Conservation (phyloP, 2,329 filamentous ascomycete species). For the Penicillium sp. region DNA sequence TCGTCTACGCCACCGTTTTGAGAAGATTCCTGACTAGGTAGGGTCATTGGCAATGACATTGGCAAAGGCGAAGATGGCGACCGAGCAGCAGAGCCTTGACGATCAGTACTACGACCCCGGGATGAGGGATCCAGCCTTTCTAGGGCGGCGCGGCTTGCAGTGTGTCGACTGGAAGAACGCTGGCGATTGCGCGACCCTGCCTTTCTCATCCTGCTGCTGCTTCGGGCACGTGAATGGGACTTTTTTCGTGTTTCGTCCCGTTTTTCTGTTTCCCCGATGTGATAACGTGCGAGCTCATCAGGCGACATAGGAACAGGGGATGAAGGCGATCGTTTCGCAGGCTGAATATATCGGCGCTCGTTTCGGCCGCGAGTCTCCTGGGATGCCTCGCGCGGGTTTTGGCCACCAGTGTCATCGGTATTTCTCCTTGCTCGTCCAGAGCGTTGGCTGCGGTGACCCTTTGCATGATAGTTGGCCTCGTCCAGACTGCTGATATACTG, state of each 20-base stretch:
- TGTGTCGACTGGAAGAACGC: slow-evolving; percentile 45
- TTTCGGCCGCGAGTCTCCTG: slow-evolving; percentile 67
- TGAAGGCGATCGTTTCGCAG: slow-evolving; percentile 82
- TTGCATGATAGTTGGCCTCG: slow-evolving; percentile 66
- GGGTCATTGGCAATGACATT: slow-evolving; percentile 59
- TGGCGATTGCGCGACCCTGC: slow-evolving; percentile 34
- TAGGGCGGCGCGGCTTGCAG: slow-evolving; percentile 36
- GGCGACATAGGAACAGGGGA: slow-evolving; percentile 94
- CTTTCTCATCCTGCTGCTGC: slow-evolving; percentile 56
- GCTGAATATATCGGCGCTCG: slow-evolving; percentile 66
- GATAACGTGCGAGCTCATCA: slow-evolving; percentile 64
- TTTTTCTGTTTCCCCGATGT: slow-evolving; percentile 45
- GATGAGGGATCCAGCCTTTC: slow-evolving; percentile 19
- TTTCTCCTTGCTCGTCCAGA: slow-evolving; percentile 54
- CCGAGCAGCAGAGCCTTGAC: slow-evolving; percentile 59
- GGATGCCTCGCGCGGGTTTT: slow-evolving; percentile 61
- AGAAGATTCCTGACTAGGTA: slow-evolving; percentile 47
- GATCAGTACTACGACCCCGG: slow-evolving; percentile 63
- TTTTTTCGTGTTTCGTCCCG: slow-evolving; percentile 42
- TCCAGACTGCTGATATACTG: slow-evolving; percentile 87
- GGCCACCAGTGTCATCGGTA: slow-evolving; percentile 45
- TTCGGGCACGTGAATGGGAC: slow-evolving; percentile 31
- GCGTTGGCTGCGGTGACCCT: slow-evolving; percentile 48
- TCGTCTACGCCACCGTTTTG: slow-evolving; percentile 66
- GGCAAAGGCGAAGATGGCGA: slow-evolving; percentile 83